Evolutionary conservation across 2,329 filamentous ascomycete genomes (phyloP).

Genomic region (Coniella lustricola): DNA sequence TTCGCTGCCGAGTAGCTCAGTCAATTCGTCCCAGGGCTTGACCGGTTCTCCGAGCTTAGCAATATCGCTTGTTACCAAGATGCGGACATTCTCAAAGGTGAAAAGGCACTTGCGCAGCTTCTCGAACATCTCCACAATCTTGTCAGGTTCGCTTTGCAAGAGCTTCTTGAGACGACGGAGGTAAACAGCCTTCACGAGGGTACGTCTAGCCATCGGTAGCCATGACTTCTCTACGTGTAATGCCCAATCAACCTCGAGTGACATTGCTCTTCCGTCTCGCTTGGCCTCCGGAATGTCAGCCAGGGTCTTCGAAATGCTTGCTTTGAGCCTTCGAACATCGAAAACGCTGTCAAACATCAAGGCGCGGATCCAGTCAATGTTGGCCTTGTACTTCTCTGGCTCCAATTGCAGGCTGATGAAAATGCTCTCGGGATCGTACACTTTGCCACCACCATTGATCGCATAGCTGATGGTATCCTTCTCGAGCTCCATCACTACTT

Average conservation of each 20-base stretch:
- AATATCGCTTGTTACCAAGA: conserved; percentile 78
- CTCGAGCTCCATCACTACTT: conserved; percentile 86
- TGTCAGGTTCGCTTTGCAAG: conserved; percentile 66
- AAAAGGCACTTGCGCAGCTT: conserved; percentile 69
- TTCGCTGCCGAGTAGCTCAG: conserved; percentile 38
- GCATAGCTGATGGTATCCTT: conserved; percentile 81
- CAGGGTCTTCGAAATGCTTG: conserved; percentile 69
- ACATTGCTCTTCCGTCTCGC: conserved; percentile 69
- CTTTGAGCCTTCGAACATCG: conserved; percentile 59
- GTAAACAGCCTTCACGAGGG: conserved; percentile 80
- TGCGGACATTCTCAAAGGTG: conserved; percentile 75
- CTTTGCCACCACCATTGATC: conserved; percentile 58
- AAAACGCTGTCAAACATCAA: conserved; percentile 87
- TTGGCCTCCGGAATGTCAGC: conserved; percentile 91
- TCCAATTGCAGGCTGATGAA: conserved; percentile 81
- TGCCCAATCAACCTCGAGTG: conserved; percentile 62
- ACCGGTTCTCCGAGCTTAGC: conserved; percentile 67
- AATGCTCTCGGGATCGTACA: conserved; percentile 77
- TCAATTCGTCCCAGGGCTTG: conserved; percentile 66
- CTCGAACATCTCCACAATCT: conserved; percentile 71
- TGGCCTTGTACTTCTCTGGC: conserved; percentile 74
- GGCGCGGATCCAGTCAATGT: conserved; percentile 76
- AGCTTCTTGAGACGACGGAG: conserved; percentile 78
- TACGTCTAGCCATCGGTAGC: conserved; percentile 68
- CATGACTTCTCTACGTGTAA: conserved; percentile 74